These are phyloP conservation scores for Plectosphaerella cucumerina DNA, from an alignment of 2,329 filamentous ascomycete species.

Conservation along the genomic window DNA sequence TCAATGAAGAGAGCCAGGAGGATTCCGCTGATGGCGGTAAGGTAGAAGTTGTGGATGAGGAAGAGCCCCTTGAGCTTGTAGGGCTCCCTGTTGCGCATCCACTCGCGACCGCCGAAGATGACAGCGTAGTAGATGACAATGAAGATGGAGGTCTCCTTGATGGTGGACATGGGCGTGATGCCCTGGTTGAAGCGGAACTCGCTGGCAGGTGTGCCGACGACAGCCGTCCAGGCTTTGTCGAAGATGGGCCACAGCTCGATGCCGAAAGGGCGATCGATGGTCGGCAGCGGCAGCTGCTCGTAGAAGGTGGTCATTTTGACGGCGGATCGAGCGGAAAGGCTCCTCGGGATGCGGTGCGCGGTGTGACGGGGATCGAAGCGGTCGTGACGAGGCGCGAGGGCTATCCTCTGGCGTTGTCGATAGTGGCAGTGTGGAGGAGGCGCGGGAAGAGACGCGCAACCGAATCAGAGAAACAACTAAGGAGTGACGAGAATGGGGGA, in stretches of 20 bases:
- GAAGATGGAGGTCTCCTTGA: conserved; percentile 76
- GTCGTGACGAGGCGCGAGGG: too few relatives aligned
- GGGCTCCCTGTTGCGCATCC: conserved; percentile 83
- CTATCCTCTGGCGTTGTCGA: too few relatives aligned
- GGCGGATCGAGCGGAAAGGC: neutral
- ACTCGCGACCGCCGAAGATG: conserved; percentile 87
- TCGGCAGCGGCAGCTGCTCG: conserved; percentile 64
- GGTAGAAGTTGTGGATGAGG: conserved; percentile 93
- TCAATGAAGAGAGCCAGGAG: conserved; percentile 85
- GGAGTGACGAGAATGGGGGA: conserved; percentile 35
- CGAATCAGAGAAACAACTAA: conserved; percentile 22
- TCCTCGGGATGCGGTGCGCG: neutral
- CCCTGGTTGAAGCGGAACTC: conserved; percentile 82
- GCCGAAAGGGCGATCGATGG: conserved; percentile 88
- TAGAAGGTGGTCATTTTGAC: conserved; percentile 39
- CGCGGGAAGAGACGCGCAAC: neutral
- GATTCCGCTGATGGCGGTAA: conserved; percentile 78
- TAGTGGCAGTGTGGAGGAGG: too few relatives aligned
- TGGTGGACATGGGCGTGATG: conserved; percentile 83
- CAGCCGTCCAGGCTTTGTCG: conserved; percentile 73
- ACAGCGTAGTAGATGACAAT: conserved; percentile 87
- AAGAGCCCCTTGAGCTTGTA: conserved; percentile 87
- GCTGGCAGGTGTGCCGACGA: conserved; percentile 77
- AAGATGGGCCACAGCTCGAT: conserved; percentile 92
- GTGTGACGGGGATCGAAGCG: too few relatives aligned